phyloP scores from a whole-genome alignment of 2,329 filamentous ascomycete species.

The Coccinonectria pachysandricola region DNA sequence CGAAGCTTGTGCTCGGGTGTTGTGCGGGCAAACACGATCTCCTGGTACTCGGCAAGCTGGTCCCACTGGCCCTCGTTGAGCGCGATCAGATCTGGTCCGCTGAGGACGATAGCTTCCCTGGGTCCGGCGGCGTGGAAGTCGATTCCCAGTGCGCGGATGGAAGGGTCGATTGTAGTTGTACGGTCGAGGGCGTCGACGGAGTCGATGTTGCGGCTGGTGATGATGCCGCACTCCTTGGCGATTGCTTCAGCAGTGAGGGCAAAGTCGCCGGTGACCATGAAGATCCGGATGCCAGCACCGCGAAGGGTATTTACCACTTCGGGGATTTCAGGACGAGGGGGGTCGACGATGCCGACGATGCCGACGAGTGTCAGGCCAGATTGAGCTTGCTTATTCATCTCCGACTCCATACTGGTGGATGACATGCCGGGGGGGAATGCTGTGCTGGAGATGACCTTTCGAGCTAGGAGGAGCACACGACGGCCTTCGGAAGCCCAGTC shows the following conservation, averaged over 20 bases:
- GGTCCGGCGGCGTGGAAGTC: slow-evolving; percentile 5
- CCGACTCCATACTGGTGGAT: slow-evolving; percentile 38
- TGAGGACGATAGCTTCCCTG: slow-evolving; percentile 47
- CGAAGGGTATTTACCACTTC: slow-evolving; percentile 56
- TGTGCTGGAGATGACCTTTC: slow-evolving; percentile 40
- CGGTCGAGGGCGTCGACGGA: slow-evolving; percentile 40
- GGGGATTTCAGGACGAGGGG: slow-evolving; percentile 62
- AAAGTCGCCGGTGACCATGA: slow-evolving; percentile 77
- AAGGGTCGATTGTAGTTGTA: slow-evolving; percentile 5
- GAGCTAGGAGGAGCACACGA: slow-evolving; percentile 55
- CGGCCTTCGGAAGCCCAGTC: slow-evolving; percentile 59
- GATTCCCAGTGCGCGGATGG: slow-evolving; percentile 3
- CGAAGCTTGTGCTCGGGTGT: slow-evolving; percentile 72
- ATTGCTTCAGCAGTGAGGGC: slow-evolving; percentile 66
- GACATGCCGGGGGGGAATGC: slow-evolving; percentile 27
- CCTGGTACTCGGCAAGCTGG: slow-evolving; percentile 51
- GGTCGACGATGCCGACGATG: slow-evolving; percentile 68
- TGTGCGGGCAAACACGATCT: slow-evolving; percentile 65
- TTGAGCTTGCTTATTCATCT: slow-evolving; percentile 41
- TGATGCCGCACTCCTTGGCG: slow-evolving; percentile 60
- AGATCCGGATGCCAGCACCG: slow-evolving; percentile 61
- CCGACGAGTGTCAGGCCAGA: slow-evolving; percentile 59
- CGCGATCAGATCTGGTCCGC: slow-evolving; percentile 53
- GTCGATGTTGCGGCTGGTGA: slow-evolving; percentile 46
- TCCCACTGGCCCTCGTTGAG: slow-evolving; percentile 63